Evolutionary conservation across 305 asterid genomes (phyloP).

Genomic region (Lippia alba): DNA sequence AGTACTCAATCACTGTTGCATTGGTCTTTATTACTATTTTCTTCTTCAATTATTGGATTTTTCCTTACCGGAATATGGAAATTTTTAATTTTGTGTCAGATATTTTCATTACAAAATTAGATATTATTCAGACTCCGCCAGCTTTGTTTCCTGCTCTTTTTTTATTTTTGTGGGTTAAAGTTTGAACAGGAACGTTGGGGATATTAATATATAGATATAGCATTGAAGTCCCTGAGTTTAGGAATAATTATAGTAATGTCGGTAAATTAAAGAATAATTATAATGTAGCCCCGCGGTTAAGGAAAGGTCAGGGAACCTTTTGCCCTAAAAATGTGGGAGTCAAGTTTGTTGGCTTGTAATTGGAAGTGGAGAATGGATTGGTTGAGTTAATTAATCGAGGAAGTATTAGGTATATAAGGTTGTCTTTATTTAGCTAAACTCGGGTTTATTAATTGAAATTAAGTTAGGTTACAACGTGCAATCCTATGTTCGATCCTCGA

Average conservation of each 20-base stretch:
- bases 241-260: neutral
- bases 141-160: conserved; percentile 3
- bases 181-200: neutral
- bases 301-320: no score
- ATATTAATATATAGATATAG: neutral
- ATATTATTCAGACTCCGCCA: conserved; percentile 27
- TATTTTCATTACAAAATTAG: neutral
- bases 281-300: neutral
- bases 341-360: no score
- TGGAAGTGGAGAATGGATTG: no score
- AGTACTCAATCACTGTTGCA: conserved; percentile 34
- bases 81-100: neutral
- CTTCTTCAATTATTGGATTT: conserved; percentile 17
- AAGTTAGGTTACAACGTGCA: no score
- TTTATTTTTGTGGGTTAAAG: neutral
- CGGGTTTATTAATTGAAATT: no score
- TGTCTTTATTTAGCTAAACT: no score
- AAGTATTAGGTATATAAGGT: no score
- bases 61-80: conserved; percentile 23
- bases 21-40: neutral
- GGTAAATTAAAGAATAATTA: neutral
- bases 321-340: no score
- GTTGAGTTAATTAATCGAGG: no score
- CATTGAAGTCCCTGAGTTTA: neutral
- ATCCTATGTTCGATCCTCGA: no score